Evolutionary conservation across 23 red algal species (phyloP).

Genomic region (Gracilariopsis chorda): DNA sequence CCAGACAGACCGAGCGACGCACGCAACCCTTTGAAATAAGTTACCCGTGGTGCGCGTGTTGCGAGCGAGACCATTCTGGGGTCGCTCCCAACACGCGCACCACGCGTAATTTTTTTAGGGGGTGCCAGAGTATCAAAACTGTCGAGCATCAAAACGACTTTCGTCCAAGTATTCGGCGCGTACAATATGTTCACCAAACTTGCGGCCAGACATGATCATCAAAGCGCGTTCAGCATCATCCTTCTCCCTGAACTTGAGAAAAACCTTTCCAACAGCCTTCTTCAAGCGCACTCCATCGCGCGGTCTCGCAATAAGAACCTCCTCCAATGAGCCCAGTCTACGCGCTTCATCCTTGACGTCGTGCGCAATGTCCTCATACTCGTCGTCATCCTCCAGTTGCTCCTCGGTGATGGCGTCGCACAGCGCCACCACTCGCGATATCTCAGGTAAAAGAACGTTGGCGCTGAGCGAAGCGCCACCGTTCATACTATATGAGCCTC

Average conservation of each 20-base stretch:
- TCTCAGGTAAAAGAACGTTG: constrained; percentile 11
- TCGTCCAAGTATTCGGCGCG: constrained; percentile 49
- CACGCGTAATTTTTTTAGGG: too few relatives aligned
- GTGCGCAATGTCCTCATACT: constrained; percentile 74
- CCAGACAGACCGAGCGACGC: too few relatives aligned
- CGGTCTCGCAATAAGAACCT: constrained; percentile 49
- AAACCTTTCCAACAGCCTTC: constrained; percentile 57
- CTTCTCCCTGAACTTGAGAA: constrained; percentile 22
- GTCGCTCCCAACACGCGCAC: too few relatives aligned
- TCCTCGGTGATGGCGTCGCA: constrained; percentile 65
- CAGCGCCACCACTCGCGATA: constrained; percentile 76
- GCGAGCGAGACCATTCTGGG: too few relatives aligned
- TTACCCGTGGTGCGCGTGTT: too few relatives aligned
- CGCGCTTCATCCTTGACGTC: constrained; percentile 72
- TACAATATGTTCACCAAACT: constrained; percentile 56
- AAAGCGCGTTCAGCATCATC: constrained; percentile 53
- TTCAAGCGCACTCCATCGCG: not conserved
- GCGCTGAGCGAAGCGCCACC: not conserved
- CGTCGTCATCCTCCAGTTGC: constrained; percentile 75
- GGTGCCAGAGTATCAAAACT: too few relatives aligned
- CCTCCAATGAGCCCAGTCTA: constrained; percentile 55
- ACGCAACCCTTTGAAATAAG: too few relatives aligned
- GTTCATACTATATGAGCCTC: not conserved
- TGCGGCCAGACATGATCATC: constrained; percentile 43
- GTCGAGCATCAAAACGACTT: constrained; percentile 28